Conservation (phyloP, 257 asterid species). For the Salvia miltiorrhiza region DNA sequence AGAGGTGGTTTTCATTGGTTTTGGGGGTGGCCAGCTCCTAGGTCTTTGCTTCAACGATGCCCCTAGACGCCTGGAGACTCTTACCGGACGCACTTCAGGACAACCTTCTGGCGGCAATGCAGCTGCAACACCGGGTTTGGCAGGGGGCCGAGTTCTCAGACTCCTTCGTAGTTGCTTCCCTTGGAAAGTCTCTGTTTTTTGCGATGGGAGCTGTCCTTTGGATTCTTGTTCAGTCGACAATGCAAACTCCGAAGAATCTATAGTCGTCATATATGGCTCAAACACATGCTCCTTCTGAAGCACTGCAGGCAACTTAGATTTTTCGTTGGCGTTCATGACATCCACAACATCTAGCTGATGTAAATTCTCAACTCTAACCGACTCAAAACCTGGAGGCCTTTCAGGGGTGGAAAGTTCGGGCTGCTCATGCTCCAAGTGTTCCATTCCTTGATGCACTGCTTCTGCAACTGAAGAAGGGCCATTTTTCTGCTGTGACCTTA, state of each 20-base stretch:
- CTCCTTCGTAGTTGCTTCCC: slow-evolving; percentile 14
- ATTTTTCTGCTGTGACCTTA: not conserved
- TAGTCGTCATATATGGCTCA: not conserved
- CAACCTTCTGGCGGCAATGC: not conserved
- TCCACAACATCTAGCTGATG: slow-evolving; percentile 8
- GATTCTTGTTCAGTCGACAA: not conserved
- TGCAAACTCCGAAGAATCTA: not conserved
- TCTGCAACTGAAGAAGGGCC: not conserved
- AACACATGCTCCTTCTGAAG: not conserved
- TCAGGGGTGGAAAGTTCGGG: slow-evolving; percentile 20
- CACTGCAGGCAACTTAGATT: too few species aligned
- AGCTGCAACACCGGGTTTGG: not conserved
- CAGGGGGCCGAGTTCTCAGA: not conserved
- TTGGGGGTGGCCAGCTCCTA: not conserved
- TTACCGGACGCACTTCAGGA: not conserved
- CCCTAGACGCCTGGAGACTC: not conserved
- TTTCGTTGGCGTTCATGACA: not conserved
- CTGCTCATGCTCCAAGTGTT: slow-evolving; percentile 1
- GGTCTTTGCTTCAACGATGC: not conserved
- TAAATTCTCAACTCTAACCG: slow-evolving; percentile 16
- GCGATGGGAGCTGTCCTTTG: not conserved
- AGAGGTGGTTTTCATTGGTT: not conserved
- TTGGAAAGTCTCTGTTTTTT: not conserved
- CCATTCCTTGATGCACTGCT: slow-evolving; percentile 11
- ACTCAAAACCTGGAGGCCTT: slow-evolving; percentile 44